Evolutionary conservation across 805 yeast genomes (phyloP).

Genomic region (Pichia occidentalis): DNA sequence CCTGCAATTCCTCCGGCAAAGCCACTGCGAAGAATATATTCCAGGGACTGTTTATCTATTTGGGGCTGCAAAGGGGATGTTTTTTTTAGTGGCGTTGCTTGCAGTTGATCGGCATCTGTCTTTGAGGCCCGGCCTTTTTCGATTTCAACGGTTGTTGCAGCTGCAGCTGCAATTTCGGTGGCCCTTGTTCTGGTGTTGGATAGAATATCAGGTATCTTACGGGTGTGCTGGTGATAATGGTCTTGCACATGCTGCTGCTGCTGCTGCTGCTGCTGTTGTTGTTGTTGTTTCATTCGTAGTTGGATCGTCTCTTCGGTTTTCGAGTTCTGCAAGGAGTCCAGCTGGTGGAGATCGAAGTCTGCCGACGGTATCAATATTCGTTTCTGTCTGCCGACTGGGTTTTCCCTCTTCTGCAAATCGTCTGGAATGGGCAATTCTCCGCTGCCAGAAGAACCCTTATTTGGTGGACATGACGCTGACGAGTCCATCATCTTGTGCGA

Average conservation of each 20-base stretch:
- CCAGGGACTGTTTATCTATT: slow-evolving; percentile 64
- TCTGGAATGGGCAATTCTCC: slow-evolving; percentile 3
- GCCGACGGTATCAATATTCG: slow-evolving; percentile 10
- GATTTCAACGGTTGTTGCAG: background rate
- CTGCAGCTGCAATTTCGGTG: too few species aligned
- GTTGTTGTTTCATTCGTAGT: slow-evolving; percentile 1
- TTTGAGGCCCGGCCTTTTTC: background rate
- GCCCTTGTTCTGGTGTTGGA: background rate
- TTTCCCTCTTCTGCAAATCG: background rate
- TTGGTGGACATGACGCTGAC: background rate
- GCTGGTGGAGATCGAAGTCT: slow-evolving; percentile 5
- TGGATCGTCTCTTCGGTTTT: background rate
- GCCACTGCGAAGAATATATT: slow-evolving; percentile 78
- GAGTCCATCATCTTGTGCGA: too few species aligned
- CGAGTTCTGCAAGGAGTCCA: slow-evolving; percentile 4
- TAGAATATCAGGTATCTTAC: too few species aligned
- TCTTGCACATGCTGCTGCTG: slow-evolving; percentile 4
- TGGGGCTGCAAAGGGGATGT: slow-evolving; percentile 1
- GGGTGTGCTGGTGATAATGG: background rate
- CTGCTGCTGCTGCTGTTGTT: slow-evolving; percentile 6
- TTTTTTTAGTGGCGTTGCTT: too few species aligned
- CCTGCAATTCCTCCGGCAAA: slow-evolving; percentile 96
- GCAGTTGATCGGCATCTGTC: slow-evolving; percentile 6
- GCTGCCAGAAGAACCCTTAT: background rate
- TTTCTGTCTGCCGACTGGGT: slow-evolving; percentile 2